These are phyloP conservation scores for Lagenaria siceraria DNA, from an alignment of 306 rosid genomes.

Conservation along the genomic window DNA sequence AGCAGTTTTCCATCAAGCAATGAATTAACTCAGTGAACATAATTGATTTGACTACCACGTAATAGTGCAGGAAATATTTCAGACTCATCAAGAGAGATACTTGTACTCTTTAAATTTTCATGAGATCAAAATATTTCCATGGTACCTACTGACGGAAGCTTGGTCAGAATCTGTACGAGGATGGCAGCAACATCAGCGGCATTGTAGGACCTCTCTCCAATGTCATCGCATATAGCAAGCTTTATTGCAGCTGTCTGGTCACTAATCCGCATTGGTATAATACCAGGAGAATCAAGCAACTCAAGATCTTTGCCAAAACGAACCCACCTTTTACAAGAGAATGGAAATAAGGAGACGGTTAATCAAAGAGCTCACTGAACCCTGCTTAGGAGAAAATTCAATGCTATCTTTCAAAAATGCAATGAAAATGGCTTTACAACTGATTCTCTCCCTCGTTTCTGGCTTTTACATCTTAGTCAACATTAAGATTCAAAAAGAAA, in stretches of 20 bases:
- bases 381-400: not conserved
- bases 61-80: not conserved
- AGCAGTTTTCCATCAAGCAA: not conserved
- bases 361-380: not conserved
- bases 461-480: not conserved
- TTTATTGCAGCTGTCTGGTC: slow-evolving; percentile 94
- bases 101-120: not conserved
- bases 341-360: slow-evolving; percentile 1
- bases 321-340: slow-evolving; percentile 59
- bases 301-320: slow-evolving; percentile 89
- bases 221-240: slow-evolving; percentile 95
- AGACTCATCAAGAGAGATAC: not conserved
- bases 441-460: not conserved
- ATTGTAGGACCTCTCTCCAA: slow-evolving; percentile 84
- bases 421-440: not conserved
- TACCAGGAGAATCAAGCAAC: slow-evolving; percentile 89
- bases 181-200: slow-evolving; percentile 72
- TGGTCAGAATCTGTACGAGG: slow-evolving; percentile 81
- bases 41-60: not conserved
- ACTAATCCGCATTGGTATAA: slow-evolving; percentile 84
- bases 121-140: not conserved
- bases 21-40: not conserved
- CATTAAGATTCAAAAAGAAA: not conserved
- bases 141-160: slow-evolving; percentile 62
- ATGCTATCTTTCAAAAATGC: not conserved